Evolutionary conservation across 495 filamentous ascomycete species (phyloP), one percentile per base, ranked within the genome.

Genomic region (Hyphodiscus hymeniophilus): DNA sequence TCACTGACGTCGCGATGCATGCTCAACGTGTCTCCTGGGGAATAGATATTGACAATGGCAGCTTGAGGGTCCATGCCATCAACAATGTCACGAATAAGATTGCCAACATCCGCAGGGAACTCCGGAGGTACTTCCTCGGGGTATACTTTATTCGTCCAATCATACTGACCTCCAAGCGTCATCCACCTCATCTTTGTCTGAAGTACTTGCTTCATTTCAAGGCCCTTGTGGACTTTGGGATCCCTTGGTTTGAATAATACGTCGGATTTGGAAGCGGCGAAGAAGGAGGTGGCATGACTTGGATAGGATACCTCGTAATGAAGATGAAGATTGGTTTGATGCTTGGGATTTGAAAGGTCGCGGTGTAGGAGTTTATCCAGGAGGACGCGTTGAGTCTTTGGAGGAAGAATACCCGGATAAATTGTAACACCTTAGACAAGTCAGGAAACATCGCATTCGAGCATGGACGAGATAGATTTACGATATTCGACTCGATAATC

Each of bases 1-100:
- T 96, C 91, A 46, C 86, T 89, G 28, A 96, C 85, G 58, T 97
- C 91, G 0, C 92, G 81, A 63, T 96, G 91, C 56, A 90, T 71
- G 59, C 84, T 87, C 52, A 95, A 78, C 12, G 81, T 90, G 59
- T 96, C 91, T 24, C 87, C 85, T 0, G 91, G 84, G 0, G 80
- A 82, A 60, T 97, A 95, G 33, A 96, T 60, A 61, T 96, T 96
- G 49, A 94, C 74, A 20, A 96, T 96, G 21, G 91, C 92, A 8
- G 91, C 88, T 66, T 94, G 81, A 0, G 91, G 76, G 18, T 71
- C 67, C 26, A 85, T 85, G 30, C 79, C 76, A 0, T 85, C 81
- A 51, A 92, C 94, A 0, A 87, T 61, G 0, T 66, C 63, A 15
- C 73, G 69, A 10, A 94, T 57, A 20, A 94, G 72, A 1, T 52